Evolutionary conservation across 352 stramenopile species (phyloP).

Genomic region (Pythium coloratum): DNA sequence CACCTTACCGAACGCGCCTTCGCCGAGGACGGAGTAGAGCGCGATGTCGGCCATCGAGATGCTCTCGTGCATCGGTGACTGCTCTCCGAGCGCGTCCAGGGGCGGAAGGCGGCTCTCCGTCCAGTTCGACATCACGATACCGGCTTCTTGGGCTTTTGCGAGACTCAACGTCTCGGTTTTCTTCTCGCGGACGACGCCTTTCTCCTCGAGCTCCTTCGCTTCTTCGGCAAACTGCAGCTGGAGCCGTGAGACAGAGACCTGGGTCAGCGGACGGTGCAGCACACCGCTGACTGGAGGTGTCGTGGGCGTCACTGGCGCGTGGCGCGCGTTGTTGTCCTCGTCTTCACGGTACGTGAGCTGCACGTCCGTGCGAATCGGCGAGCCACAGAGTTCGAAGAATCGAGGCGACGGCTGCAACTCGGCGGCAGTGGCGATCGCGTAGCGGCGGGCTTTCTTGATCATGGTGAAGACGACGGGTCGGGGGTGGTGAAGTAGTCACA

Average conservation of each 20-base stretch:
- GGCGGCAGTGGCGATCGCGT: conserved; percentile 27
- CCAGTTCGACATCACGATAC: conserved; percentile 62
- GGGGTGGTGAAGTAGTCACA: background rate
- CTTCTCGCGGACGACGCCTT: conserved; percentile 21
- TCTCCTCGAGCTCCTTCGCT: conserved; percentile 12
- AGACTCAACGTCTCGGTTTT: conserved; percentile 47
- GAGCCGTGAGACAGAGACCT: conserved; percentile 1
- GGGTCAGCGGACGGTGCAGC: conserved; percentile 3
- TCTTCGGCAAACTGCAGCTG: conserved; percentile 7
- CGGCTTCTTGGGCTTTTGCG: conserved; percentile 50
- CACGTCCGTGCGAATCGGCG: conserved; percentile 69
- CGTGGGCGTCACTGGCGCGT: conserved; percentile 31
- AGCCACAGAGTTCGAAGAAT: conserved; percentile 81
- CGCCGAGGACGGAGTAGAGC: conserved; percentile 60
- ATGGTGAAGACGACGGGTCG: conserved; percentile 16
- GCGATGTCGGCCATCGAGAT: conserved; percentile 65
- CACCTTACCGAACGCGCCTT: conserved; percentile 82
- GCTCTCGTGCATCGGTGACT: conserved; percentile 41
- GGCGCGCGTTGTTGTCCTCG: conserved; percentile 34
- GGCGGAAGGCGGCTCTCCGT: conserved; percentile 34
- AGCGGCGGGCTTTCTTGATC: conserved; percentile 32
- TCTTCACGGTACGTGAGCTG: conserved; percentile 42
- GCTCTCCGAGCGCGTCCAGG: conserved; percentile 18
- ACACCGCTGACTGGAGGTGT: conserved; percentile 24
- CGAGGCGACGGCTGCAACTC: conserved; percentile 28